These are phyloP conservation scores for Lunasporangiospora selenospora DNA, from an alignment of 192 early-diverging fungal genomes.

Conservation along the genomic window DNA sequence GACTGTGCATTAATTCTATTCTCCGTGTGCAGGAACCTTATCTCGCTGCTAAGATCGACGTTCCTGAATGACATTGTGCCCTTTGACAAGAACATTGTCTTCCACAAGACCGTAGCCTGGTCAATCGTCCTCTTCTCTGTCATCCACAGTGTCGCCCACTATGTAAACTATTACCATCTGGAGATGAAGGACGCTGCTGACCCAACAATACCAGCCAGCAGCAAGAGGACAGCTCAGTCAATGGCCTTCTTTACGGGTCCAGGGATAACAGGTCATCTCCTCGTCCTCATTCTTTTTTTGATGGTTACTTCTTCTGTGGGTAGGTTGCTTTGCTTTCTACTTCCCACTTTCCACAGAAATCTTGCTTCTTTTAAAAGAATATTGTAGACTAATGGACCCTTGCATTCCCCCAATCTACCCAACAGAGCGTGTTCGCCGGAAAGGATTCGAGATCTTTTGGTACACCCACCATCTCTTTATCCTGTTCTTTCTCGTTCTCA, in stretches of 20 bases:
- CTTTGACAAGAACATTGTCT: conserved; percentile 84
- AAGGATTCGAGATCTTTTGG: conserved; percentile 84
- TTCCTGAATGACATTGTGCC: conserved; percentile 79
- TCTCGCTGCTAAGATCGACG: conserved; percentile 77
- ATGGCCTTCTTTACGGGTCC: conserved; percentile 73
- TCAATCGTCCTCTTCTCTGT: conserved; percentile 79
- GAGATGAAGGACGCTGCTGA: conserved; percentile 31
- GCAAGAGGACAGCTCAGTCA: conserved; percentile 46
- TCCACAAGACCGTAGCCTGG: conserved; percentile 83
- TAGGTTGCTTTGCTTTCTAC: conserved; percentile 54
- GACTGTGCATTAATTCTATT: conserved; percentile 81
- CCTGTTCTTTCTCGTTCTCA: conserved; percentile 79
- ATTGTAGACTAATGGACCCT: background rate
- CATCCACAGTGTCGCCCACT: conserved; percentile 77
- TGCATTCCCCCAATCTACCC: background rate
- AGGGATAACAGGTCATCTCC: conserved; percentile 82
- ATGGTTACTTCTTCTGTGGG: conserved; percentile 79
- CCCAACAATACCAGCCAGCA: conserved; percentile 19
- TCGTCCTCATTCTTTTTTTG: conserved; percentile 72
- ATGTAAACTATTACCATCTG: conserved; percentile 77
- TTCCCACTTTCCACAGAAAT: background rate
- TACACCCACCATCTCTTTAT: conserved; percentile 89
- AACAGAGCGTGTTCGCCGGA: conserved; percentile 54
- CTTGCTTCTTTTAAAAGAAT: background rate
- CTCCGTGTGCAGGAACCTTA: conserved; percentile 82